These are phyloP conservation scores for Tilletiaria anomala DNA, from an alignment of 1,284 basidiomycete species.

Conservation along the genomic window DNA sequence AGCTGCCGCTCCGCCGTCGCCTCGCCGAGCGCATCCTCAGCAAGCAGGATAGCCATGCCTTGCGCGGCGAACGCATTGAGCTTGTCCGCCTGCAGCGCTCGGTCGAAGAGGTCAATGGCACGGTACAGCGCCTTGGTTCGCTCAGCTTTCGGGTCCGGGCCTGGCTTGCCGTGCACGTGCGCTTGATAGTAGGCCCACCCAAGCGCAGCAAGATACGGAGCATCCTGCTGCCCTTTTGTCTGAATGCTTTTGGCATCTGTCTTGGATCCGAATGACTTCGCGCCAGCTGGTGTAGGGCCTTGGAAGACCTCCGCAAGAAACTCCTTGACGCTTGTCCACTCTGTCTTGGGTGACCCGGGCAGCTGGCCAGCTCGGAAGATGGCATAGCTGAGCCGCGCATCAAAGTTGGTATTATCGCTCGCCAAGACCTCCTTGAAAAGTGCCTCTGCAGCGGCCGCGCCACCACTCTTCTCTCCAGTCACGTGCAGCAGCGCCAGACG, in stretches of 20 bases:
- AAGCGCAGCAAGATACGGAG: slow-evolving; percentile 25
- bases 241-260: slow-evolving; percentile 18
- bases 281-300: slow-evolving; percentile 9
- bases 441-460: slow-evolving; percentile 5
- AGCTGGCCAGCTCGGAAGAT: slow-evolving; percentile 36
- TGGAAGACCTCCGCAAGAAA: slow-evolving; percentile 31
- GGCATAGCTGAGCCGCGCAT: slow-evolving; percentile 30
- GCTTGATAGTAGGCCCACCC: slow-evolving; percentile 39
- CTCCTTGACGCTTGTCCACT: slow-evolving; percentile 34
- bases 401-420: slow-evolving; percentile 29
- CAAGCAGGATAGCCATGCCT: slow-evolving; percentile 32
- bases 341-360: slow-evolving; percentile 20
- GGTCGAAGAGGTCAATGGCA: slow-evolving; percentile 34
- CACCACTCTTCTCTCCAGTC: slow-evolving; percentile 4
- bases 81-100: slow-evolving; percentile 23
- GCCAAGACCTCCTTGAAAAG: slow-evolving; percentile 31
- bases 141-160: slow-evolving; percentile 19
- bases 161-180: slow-evolving; percentile 14
- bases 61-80: slow-evolving; percentile 35
- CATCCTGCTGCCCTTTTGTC: slow-evolving; percentile 25
- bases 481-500: slow-evolving; percentile 30
- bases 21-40: slow-evolving; percentile 32
- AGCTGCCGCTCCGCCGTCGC: slow-evolving; percentile 2
- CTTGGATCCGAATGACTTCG: slow-evolving; percentile 20
- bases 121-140: slow-evolving; percentile 29